Conservation (phyloP, 352 stramenopile genomes). For the Globisporangium parvum region DNA sequence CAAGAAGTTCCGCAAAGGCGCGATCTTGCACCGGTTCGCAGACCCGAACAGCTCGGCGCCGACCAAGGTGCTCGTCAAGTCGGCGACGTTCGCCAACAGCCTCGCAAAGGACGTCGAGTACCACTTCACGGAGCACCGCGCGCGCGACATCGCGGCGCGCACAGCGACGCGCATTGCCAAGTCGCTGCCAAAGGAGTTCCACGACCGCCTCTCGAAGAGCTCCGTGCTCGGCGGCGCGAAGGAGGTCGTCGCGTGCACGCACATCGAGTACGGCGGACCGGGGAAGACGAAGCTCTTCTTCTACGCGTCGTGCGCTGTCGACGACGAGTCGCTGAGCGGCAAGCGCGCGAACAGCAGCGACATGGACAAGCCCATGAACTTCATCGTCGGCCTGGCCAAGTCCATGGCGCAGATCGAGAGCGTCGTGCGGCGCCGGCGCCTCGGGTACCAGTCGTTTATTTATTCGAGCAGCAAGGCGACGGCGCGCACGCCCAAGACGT, state of each 20-base stretch:
- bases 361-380: slow-evolving; percentile 20
- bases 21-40: slow-evolving; percentile 31
- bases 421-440: slow-evolving; percentile 19
- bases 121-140: slow-evolving; percentile 8
- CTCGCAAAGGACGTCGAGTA: slow-evolving; percentile 24
- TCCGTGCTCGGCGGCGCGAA: slow-evolving; percentile 28
- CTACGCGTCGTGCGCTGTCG: slow-evolving; percentile 23
- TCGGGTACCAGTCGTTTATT: slow-evolving; percentile 32
- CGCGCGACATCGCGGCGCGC: slow-evolving; percentile 11
- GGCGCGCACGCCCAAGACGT: slow-evolving; percentile 16
- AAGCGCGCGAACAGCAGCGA: slow-evolving; percentile 5
- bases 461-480: slow-evolving; percentile 16
- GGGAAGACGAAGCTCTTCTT: slow-evolving; percentile 23
- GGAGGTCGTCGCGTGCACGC: slow-evolving; percentile 22
- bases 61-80: slow-evolving; percentile 23
- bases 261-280: slow-evolving; percentile 14
- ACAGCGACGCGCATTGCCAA: slow-evolving; percentile 52
- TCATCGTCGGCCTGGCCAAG: slow-evolving; percentile 16
- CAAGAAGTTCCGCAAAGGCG: slow-evolving; percentile 39
- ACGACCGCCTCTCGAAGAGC: slow-evolving; percentile 28
- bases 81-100: slow-evolving; percentile 23
- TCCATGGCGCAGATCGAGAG: slow-evolving; percentile 14
- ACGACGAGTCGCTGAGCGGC: slow-evolving; percentile 12
- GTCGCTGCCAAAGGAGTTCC: slow-evolving; percentile 54
- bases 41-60: slow-evolving; percentile 19